phyloP scores from a whole-genome alignment of 768 basidiomycete species.

The Phylloporus rhodoxanthus region DNA sequence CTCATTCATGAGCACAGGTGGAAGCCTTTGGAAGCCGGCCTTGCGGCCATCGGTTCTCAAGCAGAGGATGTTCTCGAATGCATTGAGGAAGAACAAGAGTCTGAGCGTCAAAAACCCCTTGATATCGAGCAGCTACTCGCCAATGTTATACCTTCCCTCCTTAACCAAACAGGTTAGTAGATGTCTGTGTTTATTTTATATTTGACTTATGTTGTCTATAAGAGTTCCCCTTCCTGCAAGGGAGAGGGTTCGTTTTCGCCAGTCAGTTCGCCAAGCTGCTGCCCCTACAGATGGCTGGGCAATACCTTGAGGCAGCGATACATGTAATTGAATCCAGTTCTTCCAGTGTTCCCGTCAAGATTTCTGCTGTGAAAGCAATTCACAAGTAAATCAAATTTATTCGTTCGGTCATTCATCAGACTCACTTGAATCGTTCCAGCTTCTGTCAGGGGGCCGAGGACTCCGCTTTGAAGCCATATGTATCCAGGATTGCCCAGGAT shows the following conservation, averaged over 20 bases:
- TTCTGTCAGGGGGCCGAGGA: conserved; percentile 62
- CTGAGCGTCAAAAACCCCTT: conserved; percentile 58
- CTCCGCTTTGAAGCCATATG: conserved; percentile 55
- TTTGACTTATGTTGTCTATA: neutral
- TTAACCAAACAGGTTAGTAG: conserved; percentile 61
- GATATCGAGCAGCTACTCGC: conserved; percentile 74
- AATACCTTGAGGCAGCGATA: conserved; percentile 84
- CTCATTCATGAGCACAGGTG: conserved; percentile 52
- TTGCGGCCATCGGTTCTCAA: conserved; percentile 78
- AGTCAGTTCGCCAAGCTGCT: conserved; percentile 79
- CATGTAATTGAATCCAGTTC: conserved; percentile 72
- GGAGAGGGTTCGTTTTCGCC: conserved; percentile 90
- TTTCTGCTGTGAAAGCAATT: conserved; percentile 90
- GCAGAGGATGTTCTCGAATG: conserved; percentile 70
- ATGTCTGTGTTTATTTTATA: neutral
- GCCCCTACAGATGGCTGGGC: conserved; percentile 64
- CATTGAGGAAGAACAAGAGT: conserved; percentile 68
- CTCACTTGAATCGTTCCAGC: conserved; percentile 34
- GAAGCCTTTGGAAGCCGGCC: conserved; percentile 81
- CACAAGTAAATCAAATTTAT: conserved; percentile 65
- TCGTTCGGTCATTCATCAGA: neutral
- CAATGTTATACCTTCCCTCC: conserved; percentile 71
- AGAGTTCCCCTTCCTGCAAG: conserved; percentile 93
- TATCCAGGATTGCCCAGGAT: conserved; percentile 68
- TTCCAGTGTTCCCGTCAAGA: conserved; percentile 80